Conservation (phyloP, 257 asterid species). For the Petunia secreta region DNA sequence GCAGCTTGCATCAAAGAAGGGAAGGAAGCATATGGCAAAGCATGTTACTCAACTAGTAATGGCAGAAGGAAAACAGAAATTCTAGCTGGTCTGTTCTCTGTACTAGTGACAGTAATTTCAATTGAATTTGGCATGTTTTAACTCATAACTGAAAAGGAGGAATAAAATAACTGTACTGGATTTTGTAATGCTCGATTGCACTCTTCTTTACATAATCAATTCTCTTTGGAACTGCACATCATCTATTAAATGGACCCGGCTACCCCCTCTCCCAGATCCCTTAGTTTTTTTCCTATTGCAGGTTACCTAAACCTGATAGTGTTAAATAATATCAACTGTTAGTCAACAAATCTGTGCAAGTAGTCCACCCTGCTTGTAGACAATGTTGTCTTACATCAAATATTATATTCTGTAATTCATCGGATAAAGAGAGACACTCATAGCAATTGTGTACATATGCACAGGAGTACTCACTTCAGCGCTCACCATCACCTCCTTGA, state of each 20-base stretch:
- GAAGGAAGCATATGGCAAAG: slow-evolving; percentile 54
- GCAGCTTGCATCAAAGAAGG: slow-evolving; percentile 66
- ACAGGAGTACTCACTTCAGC: slow-evolving; percentile 59
- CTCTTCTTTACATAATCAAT: background rate
- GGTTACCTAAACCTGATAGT: too few species aligned
- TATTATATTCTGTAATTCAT: background rate
- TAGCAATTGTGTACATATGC: slow-evolving; percentile 20
- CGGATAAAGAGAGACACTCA: background rate
- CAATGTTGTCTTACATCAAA: background rate
- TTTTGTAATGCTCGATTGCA: background rate
- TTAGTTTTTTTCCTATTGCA: background rate
- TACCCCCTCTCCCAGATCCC: background rate
- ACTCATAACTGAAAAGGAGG: slow-evolving; percentile 12
- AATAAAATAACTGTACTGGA: background rate
- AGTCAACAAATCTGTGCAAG: too few species aligned
- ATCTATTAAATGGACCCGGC: background rate
- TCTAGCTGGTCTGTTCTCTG: slow-evolving; percentile 53
- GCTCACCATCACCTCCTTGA: slow-evolving; percentile 47
- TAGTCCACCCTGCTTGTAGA: background rate
- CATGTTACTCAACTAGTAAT: slow-evolving; percentile 44
- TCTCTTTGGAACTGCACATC: background rate
- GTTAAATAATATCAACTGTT: too few species aligned
- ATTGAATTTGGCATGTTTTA: background rate
- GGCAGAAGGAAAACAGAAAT: slow-evolving; percentile 46
- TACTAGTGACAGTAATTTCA: slow-evolving; percentile 23